A percentile compares a stretch with the other conserved stretches of the same genome.
Evolutionary conservation across 2,329 filamentous ascomycete species (phyloP).

Genomic region (Diplodia mutila): DNA sequence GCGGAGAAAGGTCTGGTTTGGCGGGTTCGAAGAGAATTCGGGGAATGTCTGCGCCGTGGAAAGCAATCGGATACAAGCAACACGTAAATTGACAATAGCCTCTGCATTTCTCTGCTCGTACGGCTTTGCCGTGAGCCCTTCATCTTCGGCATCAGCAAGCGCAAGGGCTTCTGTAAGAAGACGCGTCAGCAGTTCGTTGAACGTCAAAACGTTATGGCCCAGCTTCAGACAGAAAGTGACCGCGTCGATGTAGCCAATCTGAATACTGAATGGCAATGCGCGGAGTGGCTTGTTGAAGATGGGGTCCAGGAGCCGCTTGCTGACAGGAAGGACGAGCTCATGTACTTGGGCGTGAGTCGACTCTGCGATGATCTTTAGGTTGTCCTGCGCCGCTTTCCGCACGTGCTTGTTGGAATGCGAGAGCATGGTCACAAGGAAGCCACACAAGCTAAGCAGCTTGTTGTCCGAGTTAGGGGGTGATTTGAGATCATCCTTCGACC

Average conservation of each 20-base stretch:
- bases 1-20: slow-evolving; percentile 61
- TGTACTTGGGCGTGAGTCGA: slow-evolving; percentile 78
- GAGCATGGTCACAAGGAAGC: slow-evolving; percentile 83
- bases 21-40: slow-evolving; percentile 79
- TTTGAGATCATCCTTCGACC: slow-evolving; percentile 77
- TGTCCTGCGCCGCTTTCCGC: slow-evolving; percentile 80
- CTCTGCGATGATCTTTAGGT: slow-evolving; percentile 79
- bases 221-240: slow-evolving; percentile 93
- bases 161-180: slow-evolving; percentile 92
- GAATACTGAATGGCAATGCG: slow-evolving; percentile 88
- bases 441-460: slow-evolving; percentile 75
- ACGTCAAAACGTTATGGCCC: slow-evolving; percentile 84
- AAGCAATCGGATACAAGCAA: slow-evolving; percentile 90
- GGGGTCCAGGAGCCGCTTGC: slow-evolving; percentile 83
- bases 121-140: slow-evolving; percentile 84
- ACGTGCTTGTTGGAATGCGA: slow-evolving; percentile 97
- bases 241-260: slow-evolving; percentile 98
- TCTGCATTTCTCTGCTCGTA: slow-evolving; percentile 95
- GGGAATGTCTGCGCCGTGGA: slow-evolving; percentile 93
- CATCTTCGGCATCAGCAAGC: slow-evolving; percentile 91
- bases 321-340: slow-evolving; percentile 86
- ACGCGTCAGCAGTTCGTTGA: slow-evolving; percentile 89
- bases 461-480: slow-evolving; percentile 57
- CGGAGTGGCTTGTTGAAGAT: slow-evolving; percentile 95
- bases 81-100: slow-evolving; percentile 85